phyloP scores from a whole-genome alignment of 139 green algal species.

The Tetradesmus obliquus region DNA sequence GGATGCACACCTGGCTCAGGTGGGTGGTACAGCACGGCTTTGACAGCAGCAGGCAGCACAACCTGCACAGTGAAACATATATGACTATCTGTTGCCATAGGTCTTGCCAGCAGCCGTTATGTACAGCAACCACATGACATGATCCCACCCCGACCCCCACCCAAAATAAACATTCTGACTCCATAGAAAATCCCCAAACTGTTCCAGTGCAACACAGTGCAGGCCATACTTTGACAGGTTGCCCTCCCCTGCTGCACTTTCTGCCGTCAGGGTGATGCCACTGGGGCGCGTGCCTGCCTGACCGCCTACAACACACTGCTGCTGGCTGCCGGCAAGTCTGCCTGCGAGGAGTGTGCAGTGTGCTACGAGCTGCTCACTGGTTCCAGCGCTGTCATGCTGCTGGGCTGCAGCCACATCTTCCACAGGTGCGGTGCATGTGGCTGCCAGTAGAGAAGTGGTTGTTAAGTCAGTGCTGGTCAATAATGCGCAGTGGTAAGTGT shows the following conservation, averaged over 20 bases:
- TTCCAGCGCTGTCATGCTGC: neutral
- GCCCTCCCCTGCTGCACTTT: neutral
- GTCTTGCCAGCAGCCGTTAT: no score
- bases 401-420: slow-evolving; percentile 28
- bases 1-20: slow-evolving; percentile 8
- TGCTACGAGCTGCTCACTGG: slow-evolving; percentile 22
- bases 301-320: neutral
- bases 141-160: no score
- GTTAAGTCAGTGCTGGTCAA: neutral
- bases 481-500: neutral
- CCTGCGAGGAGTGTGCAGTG: slow-evolving; percentile 27
- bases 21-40: no score
- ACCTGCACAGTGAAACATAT: neutral
- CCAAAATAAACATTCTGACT: no score
- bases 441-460: neutral
- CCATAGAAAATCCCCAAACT: no score
- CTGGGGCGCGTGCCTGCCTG: neutral
- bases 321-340: neutral
- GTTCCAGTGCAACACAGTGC: no score
- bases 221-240: no score
- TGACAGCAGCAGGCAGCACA: neutral
- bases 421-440: slow-evolving; percentile 19
- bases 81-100: neutral
- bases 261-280: neutral
- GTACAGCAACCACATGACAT: no score